Percentiles rank a stretch among this genome's conserved stretches.
Conservation (phyloP, 345 rosid species). For the Populus alba region DNA sequence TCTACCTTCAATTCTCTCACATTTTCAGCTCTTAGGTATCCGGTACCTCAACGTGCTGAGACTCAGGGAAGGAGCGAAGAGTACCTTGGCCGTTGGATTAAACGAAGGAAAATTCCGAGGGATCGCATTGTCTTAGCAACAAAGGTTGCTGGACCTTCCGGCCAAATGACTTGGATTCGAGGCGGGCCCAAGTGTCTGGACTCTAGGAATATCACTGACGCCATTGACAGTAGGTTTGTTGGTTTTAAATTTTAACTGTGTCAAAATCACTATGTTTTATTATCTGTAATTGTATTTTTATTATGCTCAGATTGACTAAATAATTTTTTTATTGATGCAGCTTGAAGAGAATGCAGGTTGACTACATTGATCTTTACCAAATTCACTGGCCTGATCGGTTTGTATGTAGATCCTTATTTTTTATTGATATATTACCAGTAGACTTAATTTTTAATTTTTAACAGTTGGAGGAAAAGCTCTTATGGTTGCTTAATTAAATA, state of each 20-base stretch:
- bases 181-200: slow-evolving; percentile 55
- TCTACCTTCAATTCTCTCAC: neutral
- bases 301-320: too few species aligned
- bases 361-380: slow-evolving; percentile 63
- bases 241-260: neutral
- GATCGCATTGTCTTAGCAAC: slow-evolving; percentile 51
- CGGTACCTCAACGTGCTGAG: slow-evolving; percentile 63
- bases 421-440: neutral
- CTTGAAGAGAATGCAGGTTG: slow-evolving; percentile 41
- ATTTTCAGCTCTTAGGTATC: slow-evolving; percentile 37
- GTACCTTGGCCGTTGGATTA: slow-evolving; percentile 56
- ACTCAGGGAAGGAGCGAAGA: slow-evolving; percentile 68
- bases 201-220: slow-evolving; percentile 44
- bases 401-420: slow-evolving; percentile 40
- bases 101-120: slow-evolving; percentile 47
- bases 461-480: neutral
- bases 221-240: slow-evolving; percentile 54
- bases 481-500: neutral
- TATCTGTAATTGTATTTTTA: neutral
- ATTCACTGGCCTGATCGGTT: slow-evolving; percentile 78
- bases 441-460: too few species aligned
- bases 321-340: slow-evolving; percentile 27
- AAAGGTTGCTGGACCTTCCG: slow-evolving; percentile 63
- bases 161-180: slow-evolving; percentile 65
- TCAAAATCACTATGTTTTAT: neutral